phyloP scores from a whole-genome alignment of 2,329 filamentous ascomycete species.

The Fusarium sp. region DNA sequence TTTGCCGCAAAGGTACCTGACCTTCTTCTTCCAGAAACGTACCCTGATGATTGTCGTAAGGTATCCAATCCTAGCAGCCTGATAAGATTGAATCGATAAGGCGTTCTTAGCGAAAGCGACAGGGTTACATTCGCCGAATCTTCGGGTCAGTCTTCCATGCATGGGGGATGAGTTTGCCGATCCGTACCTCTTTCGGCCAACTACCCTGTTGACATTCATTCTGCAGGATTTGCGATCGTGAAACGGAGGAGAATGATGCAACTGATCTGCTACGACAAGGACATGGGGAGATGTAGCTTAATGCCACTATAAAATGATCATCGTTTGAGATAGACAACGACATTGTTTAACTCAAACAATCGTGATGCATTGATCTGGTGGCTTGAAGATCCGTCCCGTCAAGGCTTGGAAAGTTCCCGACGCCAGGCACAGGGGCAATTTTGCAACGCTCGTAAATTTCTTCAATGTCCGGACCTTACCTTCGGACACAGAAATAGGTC shows the following conservation, averaged over 20 bases:
- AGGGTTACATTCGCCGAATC: not conserved
- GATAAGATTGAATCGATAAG: not conserved
- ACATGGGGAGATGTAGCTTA: too few species aligned
- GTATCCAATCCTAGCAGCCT: not conserved
- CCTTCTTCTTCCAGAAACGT: not conserved
- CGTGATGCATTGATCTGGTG: not conserved
- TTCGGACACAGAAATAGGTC: not conserved
- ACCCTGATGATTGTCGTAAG: not conserved
- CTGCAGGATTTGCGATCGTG: not conserved
- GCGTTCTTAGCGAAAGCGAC: not conserved
- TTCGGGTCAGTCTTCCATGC: not conserved
- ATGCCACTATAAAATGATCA: not conserved
- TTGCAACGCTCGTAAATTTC: not conserved
- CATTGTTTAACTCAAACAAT: too few species aligned
- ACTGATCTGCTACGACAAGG: conserved; percentile 1
- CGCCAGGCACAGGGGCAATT: not conserved
- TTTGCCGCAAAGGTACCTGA: not conserved
- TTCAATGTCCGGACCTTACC: not conserved
- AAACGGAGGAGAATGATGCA: not conserved
- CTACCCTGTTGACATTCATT: not conserved
- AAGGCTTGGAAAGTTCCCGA: not conserved
- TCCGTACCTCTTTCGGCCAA: not conserved
- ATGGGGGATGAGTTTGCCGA: not conserved
- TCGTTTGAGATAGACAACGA: not conserved
- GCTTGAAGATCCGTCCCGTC: not conserved